These are phyloP conservation scores for Penicillium concentricum DNA, from an alignment of 2,329 filamentous ascomycete genomes.

Conservation along the genomic window DNA sequence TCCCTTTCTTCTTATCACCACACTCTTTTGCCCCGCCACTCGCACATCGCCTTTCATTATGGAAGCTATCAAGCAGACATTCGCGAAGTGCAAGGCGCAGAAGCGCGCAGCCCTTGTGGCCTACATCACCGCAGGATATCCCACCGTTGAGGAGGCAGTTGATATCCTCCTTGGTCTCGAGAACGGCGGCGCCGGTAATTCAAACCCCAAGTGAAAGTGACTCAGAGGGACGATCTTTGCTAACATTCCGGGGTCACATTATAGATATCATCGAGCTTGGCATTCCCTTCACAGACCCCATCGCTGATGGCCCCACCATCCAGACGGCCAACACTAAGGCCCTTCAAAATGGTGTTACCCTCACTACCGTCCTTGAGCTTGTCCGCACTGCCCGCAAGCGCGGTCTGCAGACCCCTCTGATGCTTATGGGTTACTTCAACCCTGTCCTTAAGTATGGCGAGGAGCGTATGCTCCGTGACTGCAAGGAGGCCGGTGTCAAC, in stretches of 20 bases:
- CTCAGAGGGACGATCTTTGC: neutral
- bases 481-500: constrained; percentile 80
- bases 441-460: constrained; percentile 92
- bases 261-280: constrained; percentile 92
- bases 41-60: constrained; percentile 30
- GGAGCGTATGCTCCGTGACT: constrained; percentile 80
- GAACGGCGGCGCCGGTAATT: constrained; percentile 80
- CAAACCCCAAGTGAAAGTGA: neutral
- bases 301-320: constrained; percentile 95
- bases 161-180: constrained; percentile 86
- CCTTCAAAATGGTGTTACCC: constrained; percentile 83
- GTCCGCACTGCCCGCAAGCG: constrained; percentile 74
- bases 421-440: constrained; percentile 99
- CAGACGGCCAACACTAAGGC: constrained; percentile 92
- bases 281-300: constrained; percentile 95
- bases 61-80: constrained; percentile 57
- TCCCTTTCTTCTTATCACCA: neutral
- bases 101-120: constrained; percentile 79
- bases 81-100: constrained; percentile 58
- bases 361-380: constrained; percentile 75
- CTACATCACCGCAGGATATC: constrained; percentile 94
- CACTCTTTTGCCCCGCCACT: constrained; percentile 12
- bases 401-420: constrained; percentile 76
- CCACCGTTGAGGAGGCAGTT: constrained; percentile 75
- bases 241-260: constrained; percentile 13